Percentiles rank a stretch among this genome's conserved stretches.
These are phyloP conservation scores for Neurospora sp. DNA, from an alignment of 495 filamentous ascomycete species.

Conservation along the genomic window DNA sequence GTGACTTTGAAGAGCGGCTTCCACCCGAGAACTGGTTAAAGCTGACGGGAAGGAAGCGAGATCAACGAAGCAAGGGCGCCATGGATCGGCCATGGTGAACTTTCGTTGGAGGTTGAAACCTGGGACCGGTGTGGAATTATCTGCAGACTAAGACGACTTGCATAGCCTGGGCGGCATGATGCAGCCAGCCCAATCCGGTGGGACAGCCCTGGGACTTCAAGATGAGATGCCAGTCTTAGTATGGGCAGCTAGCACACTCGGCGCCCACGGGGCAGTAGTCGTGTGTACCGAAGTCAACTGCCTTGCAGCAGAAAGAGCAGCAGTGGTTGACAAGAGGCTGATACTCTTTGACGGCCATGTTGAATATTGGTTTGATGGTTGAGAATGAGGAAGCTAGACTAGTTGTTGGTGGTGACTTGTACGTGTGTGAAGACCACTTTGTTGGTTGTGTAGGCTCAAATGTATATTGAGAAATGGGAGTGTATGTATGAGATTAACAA, in stretches of 20 bases:
- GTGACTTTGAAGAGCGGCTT: neutral
- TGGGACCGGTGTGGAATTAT: neutral
- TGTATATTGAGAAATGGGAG: neutral
- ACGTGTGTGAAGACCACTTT: neutral
- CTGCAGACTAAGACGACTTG: neutral
- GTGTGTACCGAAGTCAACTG: constrained; percentile 41
- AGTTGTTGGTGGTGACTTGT: neutral
- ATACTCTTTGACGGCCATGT: constrained; percentile 36
- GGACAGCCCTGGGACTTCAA: neutral
- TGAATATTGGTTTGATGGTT: constrained; percentile 4
- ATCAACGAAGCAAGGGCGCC: neutral
- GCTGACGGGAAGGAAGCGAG: neutral
- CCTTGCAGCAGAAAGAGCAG: constrained; percentile 45
- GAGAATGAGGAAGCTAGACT: neutral
- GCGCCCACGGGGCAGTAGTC: constrained; percentile 37
- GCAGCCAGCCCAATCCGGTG: constrained; percentile 19
- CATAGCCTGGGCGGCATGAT: constrained; percentile 2
- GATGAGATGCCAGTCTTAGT: constrained; percentile 17
- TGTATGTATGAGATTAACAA: neutral
- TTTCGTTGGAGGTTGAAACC: neutral
- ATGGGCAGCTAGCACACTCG: constrained; percentile 35
- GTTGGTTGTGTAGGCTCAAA: neutral
- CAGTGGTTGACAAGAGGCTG: constrained; percentile 39
- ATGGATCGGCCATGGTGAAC: neutral
- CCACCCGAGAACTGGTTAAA: neutral